Base-by-base conservation (phyloP, 2,329 filamentous ascomycete species). In the Ilyonectria sp. region DNA sequence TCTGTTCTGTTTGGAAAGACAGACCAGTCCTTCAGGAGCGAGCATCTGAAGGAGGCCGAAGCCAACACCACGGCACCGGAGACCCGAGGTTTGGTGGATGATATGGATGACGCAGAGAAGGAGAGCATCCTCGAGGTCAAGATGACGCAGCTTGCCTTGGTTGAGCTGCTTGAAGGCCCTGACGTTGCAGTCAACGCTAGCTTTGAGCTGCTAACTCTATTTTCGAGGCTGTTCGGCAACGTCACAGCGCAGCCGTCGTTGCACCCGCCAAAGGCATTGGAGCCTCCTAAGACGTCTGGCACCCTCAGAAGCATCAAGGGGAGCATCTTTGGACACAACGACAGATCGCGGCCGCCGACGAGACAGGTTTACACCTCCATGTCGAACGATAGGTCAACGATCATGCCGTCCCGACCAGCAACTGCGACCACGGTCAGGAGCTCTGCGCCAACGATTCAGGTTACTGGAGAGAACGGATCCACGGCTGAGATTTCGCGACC, bases 51-150 rank as follows among this genome's bases (percentile, higher is more conserved):
- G 46, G 86, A 89, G 47, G 83, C 81, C 1, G 86, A 85, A 62
- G 70, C 71, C 10, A 78, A 76, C 52, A 66, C 60, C 4, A 53
- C 70, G 23, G 35, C 70, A 6, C 69, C 72, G 8, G 75, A 77
- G 11, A 66, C 73, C 19, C 79, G 75, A 69, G 90, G 91, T 4
- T 77, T 93, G 53, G 87, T 97, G 1, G 92, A 95, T 71, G 90
- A 93, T 50, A 93, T 98, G 90, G 92, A 94, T 69, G 89, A 91
- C 65, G 89, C 90, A 29, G 95, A 98, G 77, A 97, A 94, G 77
- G 93, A 95, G 79, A 89, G 90, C 55, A 91, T 99, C 47, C 82
- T 99, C n/a, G 93, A 98, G 79, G 91, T 98, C 68, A 97, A 97
- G 80, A 97, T 98, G 89, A 98, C 95, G 11, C 95, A 98, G 76